Evolutionary conservation across 176 grass and related monocot species (phyloP).

Genomic region (Aegilops bicornis): DNA sequence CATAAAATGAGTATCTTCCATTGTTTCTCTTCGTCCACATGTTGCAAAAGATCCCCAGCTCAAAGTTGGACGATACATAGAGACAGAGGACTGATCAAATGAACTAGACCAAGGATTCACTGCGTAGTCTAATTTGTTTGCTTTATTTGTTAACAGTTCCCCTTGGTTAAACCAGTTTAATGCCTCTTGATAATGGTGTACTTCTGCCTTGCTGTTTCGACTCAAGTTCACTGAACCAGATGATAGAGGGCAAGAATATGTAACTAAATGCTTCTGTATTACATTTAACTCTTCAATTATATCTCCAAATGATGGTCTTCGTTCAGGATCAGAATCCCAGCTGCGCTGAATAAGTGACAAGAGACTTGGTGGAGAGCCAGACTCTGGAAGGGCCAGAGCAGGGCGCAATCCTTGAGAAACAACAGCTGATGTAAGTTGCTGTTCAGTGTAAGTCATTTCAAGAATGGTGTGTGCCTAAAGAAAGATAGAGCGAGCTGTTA

Average conservation of each 20-base stretch:
- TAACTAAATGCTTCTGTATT: conserved; percentile 43
- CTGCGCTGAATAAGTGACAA: conserved; percentile 71
- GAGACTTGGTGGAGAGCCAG: conserved; percentile 62
- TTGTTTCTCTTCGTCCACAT: conserved; percentile 82
- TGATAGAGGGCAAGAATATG: conserved; percentile 30
- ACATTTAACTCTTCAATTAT: conserved; percentile 55
- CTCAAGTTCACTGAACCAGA: conserved; percentile 21
- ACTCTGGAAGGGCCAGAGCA: conserved; percentile 58
- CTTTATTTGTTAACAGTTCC: conserved; percentile 55
- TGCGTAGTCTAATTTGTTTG: conserved; percentile 27
- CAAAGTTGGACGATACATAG: conserved; percentile 65
- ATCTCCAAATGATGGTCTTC: conserved; percentile 76
- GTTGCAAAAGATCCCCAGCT: conserved; percentile 96
- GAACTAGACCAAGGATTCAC: conserved; percentile 41
- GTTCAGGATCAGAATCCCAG: conserved; percentile 77
- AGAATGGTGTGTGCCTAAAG: conserved; percentile 90
- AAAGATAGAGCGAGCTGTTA: conserved; percentile 30
- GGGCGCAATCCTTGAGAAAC: conserved; percentile 83
- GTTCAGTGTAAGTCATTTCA: conserved; percentile 98
- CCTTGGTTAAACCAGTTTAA: conserved; percentile 81
- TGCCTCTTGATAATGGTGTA: conserved; percentile 61
- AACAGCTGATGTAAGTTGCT: conserved; percentile 80
- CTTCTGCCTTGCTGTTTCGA: conserved; percentile 41
- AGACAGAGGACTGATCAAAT: conserved; percentile 27
- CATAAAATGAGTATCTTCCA: conserved; percentile 98